Percentiles rank a stretch among this genome's conserved stretches.
These are phyloP conservation scores for Nicotiana undulata DNA, from an alignment of 257 asterid species.

Conservation along the genomic window DNA sequence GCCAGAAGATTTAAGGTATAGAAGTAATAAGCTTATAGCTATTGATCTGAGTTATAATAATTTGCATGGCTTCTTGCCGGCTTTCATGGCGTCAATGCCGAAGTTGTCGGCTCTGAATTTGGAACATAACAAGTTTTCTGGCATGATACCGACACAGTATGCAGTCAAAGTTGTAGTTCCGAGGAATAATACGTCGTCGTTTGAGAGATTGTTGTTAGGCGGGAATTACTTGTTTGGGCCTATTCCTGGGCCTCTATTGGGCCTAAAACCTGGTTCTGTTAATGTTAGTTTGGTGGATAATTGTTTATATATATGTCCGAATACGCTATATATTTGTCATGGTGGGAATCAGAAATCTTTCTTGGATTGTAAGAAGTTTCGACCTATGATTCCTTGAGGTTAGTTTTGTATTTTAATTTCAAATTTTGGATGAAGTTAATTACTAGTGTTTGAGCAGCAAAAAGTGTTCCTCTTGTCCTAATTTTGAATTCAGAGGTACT, in stretches of 20 bases:
- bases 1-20: neutral
- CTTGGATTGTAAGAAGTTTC: no score
- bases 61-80: slow-evolving; percentile 14
- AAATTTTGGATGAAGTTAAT: no score
- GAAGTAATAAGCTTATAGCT: slow-evolving; percentile 14
- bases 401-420: no score
- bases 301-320: slow-evolving; percentile 14
- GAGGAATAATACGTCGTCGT: neutral
- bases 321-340: slow-evolving; percentile 10
- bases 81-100: slow-evolving; percentile 18
- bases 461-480: no score
- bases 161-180: slow-evolving; percentile 12
- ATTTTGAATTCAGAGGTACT: no score
- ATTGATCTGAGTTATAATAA: slow-evolving; percentile 15
- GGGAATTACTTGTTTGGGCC: slow-evolving; percentile 27
- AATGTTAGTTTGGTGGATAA: slow-evolving; percentile 20
- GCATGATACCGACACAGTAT: slow-evolving; percentile 13
- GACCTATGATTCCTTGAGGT: no score
- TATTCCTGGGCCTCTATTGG: slow-evolving; percentile 16
- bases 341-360: neutral
- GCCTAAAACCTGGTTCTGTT: slow-evolving; percentile 8
- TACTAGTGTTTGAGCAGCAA: no score
- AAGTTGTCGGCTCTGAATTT: slow-evolving; percentile 12
- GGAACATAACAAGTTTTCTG: slow-evolving; percentile 19
- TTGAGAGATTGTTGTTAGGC: slow-evolving; percentile 15